A percentile compares a stretch with the other conserved stretches of the same genome.
Evolutionary conservation across 768 basidiomycete genomes (phyloP).

Genomic region (Hericium erinaceus): DNA sequence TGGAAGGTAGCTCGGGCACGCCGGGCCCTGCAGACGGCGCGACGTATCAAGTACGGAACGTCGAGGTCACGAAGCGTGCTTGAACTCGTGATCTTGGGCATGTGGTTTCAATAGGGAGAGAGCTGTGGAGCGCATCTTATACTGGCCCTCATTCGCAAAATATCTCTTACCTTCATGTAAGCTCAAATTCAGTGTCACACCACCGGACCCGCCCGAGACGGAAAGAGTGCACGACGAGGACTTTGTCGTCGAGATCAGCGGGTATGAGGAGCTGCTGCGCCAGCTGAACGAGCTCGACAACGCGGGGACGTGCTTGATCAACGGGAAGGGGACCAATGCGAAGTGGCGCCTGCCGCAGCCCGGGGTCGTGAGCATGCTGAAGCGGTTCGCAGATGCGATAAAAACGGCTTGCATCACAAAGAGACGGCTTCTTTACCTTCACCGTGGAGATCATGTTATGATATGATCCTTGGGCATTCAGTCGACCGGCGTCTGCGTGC

Average conservation of each 20-base stretch:
- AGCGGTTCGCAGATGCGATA: too few species aligned
- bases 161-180: too few species aligned
- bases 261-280: constrained; percentile 71
- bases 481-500: too few species aligned
- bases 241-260: constrained; percentile 56
- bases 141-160: too few species aligned
- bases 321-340: constrained; percentile 69
- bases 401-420: too few species aligned
- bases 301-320: constrained; percentile 60
- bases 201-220: constrained; percentile 32
- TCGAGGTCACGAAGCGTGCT: constrained; percentile 21
- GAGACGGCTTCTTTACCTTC: too few species aligned
- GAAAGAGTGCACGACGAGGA: constrained; percentile 33
- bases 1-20: constrained; percentile 37
- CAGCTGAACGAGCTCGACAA: constrained; percentile 67
- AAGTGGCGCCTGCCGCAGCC: constrained; percentile 36
- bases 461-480: too few species aligned
- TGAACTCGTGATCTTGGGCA: not conserved
- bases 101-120: too few species aligned
- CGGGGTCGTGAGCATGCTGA: too few species aligned
- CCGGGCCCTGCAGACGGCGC: constrained; percentile 34
- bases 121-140: too few species aligned
- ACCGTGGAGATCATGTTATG: too few species aligned
- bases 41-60: constrained; percentile 33
- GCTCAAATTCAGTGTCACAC: too few species aligned